Percentiles rank a stretch among this genome's conserved stretches.
Conservation (phyloP, 2,329 filamentous ascomycete species). For the Pyrenochaeta sp. region DNA sequence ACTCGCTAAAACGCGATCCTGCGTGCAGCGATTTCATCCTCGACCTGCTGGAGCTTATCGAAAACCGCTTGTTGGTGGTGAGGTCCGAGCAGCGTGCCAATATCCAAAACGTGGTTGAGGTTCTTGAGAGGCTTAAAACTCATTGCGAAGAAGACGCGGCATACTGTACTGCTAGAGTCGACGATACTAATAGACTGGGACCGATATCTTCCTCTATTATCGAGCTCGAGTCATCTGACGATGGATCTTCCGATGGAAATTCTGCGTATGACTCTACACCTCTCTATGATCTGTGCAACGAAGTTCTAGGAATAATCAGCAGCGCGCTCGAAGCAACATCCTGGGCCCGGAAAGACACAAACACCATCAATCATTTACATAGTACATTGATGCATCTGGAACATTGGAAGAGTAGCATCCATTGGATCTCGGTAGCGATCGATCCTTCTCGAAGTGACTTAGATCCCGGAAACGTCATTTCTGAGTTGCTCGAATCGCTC, state of each 20-base stretch:
- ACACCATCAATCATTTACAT: not conserved
- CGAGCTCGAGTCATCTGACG: not conserved
- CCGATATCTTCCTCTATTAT: not conserved
- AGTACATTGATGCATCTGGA: not conserved
- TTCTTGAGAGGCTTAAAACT: not conserved
- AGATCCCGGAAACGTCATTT: not conserved
- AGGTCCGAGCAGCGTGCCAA: not conserved
- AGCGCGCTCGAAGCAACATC: not conserved
- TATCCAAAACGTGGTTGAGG: not conserved
- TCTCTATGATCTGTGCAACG: not conserved
- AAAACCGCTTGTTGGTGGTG: not conserved
- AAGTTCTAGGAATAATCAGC: not conserved
- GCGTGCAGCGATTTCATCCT: conserved; percentile 1
- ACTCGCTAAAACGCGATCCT: not conserved
- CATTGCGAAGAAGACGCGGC: not conserved
- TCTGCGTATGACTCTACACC: not conserved
- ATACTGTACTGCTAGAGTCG: not conserved
- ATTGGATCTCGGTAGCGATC: not conserved
- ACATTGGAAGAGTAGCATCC: not conserved
- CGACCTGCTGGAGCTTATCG: not conserved
- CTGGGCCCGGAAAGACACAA: not conserved
- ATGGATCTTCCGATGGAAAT: not conserved
- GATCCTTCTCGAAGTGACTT: not conserved
- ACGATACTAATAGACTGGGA: not conserved
- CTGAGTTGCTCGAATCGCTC: not conserved